phyloP scores from a whole-genome alignment of 495 filamentous ascomycete species.

The Xylaria scruposa region DNA sequence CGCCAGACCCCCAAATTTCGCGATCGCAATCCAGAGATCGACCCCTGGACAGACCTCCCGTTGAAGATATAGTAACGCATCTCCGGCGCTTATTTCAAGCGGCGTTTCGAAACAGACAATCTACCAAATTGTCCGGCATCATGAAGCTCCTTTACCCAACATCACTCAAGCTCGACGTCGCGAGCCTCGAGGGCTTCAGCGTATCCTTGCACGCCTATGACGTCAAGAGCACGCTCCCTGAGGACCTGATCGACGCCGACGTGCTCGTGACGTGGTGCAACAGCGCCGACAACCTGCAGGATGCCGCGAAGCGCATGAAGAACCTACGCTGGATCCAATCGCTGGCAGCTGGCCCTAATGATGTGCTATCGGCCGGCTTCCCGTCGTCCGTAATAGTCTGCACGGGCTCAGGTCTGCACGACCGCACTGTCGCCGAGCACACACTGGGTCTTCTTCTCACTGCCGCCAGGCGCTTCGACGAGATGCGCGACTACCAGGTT shows the following conservation, averaged over 20 bases:
- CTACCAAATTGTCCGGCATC: neutral
- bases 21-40: neutral
- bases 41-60: neutral
- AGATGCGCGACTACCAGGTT: constrained; percentile 65
- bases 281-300: constrained; percentile 55
- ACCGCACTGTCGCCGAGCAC: constrained; percentile 66
- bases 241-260: constrained; percentile 59
- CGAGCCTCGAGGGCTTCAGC: constrained; percentile 59
- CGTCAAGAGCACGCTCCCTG: constrained; percentile 57
- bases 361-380: constrained; percentile 65
- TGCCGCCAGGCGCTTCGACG: constrained; percentile 58
- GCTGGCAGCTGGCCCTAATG: constrained; percentile 67
- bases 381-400: constrained; percentile 48
- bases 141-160: constrained; percentile 71
- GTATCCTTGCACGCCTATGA: constrained; percentile 61
- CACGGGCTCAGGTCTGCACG: constrained; percentile 67
- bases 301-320: constrained; percentile 56
- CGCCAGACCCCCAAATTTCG: constrained; percentile 22
- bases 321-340: constrained; percentile 67
- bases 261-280: constrained; percentile 66
- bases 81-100: neutral
- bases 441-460: constrained; percentile 59
- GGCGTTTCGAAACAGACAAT: neutral
- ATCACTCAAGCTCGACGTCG: constrained; percentile 57
- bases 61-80: neutral